Percentiles rank a stretch among this genome's conserved stretches.
phyloP scores from a whole-genome alignment of 768 basidiomycete genomes.

The Boletus rubropictus region DNA sequence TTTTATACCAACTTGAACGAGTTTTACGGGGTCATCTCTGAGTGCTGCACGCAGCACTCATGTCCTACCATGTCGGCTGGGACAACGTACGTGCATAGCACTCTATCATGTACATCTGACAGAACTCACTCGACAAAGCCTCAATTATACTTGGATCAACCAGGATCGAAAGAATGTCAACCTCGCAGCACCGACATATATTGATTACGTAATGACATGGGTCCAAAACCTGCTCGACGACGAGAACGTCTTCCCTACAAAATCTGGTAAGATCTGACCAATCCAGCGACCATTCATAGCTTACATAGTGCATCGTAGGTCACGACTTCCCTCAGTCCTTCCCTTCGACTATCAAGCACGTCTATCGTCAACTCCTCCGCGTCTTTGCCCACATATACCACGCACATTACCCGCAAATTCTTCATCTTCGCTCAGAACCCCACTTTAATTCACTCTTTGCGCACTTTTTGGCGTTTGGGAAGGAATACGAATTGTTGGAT shows the following conservation, averaged over 20 bases:
- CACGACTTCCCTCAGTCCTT: constrained; percentile 84
- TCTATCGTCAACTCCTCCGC: constrained; percentile 94
- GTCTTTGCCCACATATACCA: constrained; percentile 98
- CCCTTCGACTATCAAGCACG: constrained; percentile 84
- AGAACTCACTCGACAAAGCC: constrained; percentile 35
- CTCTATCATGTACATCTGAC: not conserved
- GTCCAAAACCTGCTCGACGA: constrained; percentile 92
- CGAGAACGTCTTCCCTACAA: constrained; percentile 91
- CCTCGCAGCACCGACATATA: constrained; percentile 90
- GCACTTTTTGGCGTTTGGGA: constrained; percentile 93
- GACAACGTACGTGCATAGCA: constrained; percentile 50
- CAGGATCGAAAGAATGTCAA: constrained; percentile 83
- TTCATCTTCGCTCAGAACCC: constrained; percentile 89
- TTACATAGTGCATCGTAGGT: constrained; percentile 42
- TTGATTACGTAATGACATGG: constrained; percentile 97
- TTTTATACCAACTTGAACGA: constrained; percentile 97
- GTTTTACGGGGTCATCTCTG: constrained; percentile 91
- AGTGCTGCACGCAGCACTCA: constrained; percentile 83
- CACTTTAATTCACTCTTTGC: constrained; percentile 98
- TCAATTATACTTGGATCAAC: constrained; percentile 94
- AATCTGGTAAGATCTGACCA: constrained; percentile 59
- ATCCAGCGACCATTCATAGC: not conserved
- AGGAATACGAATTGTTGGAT: constrained; percentile 88
- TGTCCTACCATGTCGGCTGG: constrained; percentile 95
- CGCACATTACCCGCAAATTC: constrained; percentile 84